Evolutionary conservation across 139 green algal species (phyloP).

Genomic region (Ulvella scutata): DNA sequence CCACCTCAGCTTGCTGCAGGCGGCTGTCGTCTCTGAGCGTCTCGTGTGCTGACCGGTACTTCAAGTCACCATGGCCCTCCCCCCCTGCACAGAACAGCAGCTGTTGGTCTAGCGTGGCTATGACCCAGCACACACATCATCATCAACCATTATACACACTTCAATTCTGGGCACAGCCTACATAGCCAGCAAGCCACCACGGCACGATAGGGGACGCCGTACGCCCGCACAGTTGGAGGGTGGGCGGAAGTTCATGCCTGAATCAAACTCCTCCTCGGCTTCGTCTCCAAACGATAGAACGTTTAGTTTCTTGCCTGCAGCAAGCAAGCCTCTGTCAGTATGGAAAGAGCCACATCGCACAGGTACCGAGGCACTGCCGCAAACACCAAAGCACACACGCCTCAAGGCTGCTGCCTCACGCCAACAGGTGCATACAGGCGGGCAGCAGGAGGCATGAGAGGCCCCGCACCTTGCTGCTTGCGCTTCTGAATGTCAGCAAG

Average conservation of each 20-base stretch:
- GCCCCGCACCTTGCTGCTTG: neutral
- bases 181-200: no score
- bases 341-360: no score
- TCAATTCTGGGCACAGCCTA: no score
- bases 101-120: no score
- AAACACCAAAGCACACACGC: neutral
- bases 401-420: no score
- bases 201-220: no score
- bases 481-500: neutral
- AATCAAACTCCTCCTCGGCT: conserved; percentile 44
- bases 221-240: no score
- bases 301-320: conserved; percentile 48
- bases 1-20: neutral
- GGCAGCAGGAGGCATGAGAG: neutral
- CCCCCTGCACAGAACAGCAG: no score
- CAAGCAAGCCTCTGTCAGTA: neutral
- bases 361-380: neutral
- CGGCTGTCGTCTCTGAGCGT: neutral
- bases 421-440: neutral
- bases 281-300: conserved; percentile 80
- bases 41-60: neutral
- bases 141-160: no score
- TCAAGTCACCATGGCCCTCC: no score
- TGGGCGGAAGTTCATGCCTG: no score
- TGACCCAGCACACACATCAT: neutral